phyloP scores from a whole-genome alignment of 2,329 filamentous ascomycete species.

The Madurella fahalii region DNA sequence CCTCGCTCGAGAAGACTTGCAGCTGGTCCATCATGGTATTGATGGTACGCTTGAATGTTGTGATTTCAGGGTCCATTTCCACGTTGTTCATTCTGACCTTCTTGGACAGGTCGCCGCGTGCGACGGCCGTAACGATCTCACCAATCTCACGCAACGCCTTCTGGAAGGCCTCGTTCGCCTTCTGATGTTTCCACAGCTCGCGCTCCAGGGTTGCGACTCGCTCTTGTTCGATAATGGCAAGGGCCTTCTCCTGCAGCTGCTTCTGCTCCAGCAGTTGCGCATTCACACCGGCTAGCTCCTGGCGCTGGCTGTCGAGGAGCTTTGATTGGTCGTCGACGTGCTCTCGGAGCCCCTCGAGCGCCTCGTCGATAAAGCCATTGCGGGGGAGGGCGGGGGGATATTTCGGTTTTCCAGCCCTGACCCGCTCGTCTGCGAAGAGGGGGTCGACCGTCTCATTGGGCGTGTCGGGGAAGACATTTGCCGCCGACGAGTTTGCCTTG shows the following conservation, averaged over 20 bases:
- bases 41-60: slow-evolving; percentile 95
- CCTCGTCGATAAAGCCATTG: slow-evolving; percentile 52
- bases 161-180: slow-evolving; percentile 97
- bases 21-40: slow-evolving; percentile 99
- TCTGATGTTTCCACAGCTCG: slow-evolving; percentile 93
- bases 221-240: slow-evolving; percentile 77
- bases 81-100: slow-evolving; percentile 93
- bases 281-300: slow-evolving; percentile 80
- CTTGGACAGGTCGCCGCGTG: slow-evolving; percentile 91
- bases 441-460: slow-evolving; percentile 71
- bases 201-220: slow-evolving; percentile 87
- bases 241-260: slow-evolving; percentile 74
- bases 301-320: slow-evolving; percentile 80
- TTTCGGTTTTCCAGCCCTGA: slow-evolving; percentile 22
- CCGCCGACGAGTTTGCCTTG: slow-evolving; percentile 59
- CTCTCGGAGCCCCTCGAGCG: slow-evolving; percentile 79
- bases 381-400: slow-evolving; percentile 25
- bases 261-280: slow-evolving; percentile 83
- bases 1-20: slow-evolving; percentile 93
- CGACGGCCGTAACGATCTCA: slow-evolving; percentile 94
- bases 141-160: slow-evolving; percentile 95
- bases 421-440: slow-evolving; percentile 54
- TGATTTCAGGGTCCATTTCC: slow-evolving; percentile 98
- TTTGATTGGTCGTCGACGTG: slow-evolving; percentile 93
- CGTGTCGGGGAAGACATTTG: slow-evolving; percentile 66